Evolutionary conservation across 495 filamentous ascomycete species (phyloP).

Genomic region (Neurospora tetrasperma): DNA sequence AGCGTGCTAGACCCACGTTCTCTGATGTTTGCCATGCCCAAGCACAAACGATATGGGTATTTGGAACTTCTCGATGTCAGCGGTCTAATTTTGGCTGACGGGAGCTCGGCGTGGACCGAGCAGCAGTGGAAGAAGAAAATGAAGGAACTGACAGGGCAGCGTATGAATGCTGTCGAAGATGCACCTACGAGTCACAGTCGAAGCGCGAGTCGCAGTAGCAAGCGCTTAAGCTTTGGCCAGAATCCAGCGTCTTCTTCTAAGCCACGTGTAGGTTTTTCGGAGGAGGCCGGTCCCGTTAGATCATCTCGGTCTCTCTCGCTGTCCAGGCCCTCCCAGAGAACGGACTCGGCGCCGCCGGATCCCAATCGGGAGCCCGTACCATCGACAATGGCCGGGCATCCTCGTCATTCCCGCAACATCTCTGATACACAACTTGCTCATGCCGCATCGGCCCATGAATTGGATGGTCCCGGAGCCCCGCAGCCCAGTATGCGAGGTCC

Average conservation of each 20-base stretch:
- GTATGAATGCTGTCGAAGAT: slow-evolving; percentile 51
- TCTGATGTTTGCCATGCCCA: slow-evolving; percentile 97
- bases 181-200: slow-evolving; percentile 44
- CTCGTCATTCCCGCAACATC: slow-evolving; percentile 27
- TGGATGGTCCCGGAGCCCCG: slow-evolving; percentile 12
- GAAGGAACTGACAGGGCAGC: slow-evolving; percentile 79
- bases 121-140: slow-evolving; percentile 81
- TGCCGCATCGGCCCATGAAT: neutral
- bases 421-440: slow-evolving; percentile 27
- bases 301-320: slow-evolving; percentile 45
- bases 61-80: slow-evolving; percentile 80
- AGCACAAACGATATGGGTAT: slow-evolving; percentile 79
- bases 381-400: slow-evolving; percentile 34
- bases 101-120: slow-evolving; percentile 72
- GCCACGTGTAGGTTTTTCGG: slow-evolving; percentile 53
- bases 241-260: slow-evolving; percentile 23
- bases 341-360: slow-evolving; percentile 36
- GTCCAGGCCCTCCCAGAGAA: slow-evolving; percentile 31
- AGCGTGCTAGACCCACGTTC: slow-evolving; percentile 78
- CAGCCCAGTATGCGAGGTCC: slow-evolving; percentile 16
- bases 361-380: slow-evolving; percentile 28
- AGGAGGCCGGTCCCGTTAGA: slow-evolving; percentile 43
- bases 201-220: slow-evolving; percentile 47
- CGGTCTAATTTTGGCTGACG: slow-evolving; percentile 62
- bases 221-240: slow-evolving; percentile 53